These are phyloP conservation scores for Nakataea oryzae DNA, from an alignment of 2,329 filamentous ascomycete genomes.

Conservation along the genomic window DNA sequence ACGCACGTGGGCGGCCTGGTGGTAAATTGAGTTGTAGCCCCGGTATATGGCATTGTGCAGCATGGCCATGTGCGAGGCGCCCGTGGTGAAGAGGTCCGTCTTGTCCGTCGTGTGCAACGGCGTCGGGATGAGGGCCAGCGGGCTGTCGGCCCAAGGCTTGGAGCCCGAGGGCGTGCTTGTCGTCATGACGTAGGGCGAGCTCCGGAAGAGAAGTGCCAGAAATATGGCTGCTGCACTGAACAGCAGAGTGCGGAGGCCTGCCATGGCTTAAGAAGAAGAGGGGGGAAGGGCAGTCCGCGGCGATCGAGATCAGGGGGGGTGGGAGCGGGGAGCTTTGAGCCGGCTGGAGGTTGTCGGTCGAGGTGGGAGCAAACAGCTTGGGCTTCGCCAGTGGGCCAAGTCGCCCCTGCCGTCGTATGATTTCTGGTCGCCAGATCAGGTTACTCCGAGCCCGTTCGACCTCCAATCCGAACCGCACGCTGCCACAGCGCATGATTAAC, in stretches of 20 bases:
- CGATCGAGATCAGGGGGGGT: neutral
- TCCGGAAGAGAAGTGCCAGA: slow-evolving; percentile 23
- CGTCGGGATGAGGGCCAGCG: slow-evolving; percentile 42
- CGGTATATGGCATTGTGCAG: slow-evolving; percentile 54
- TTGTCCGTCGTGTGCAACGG: slow-evolving; percentile 37
- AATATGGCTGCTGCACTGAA: slow-evolving; percentile 6
- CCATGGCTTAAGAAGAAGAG: neutral
- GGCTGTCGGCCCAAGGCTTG: slow-evolving; percentile 41
- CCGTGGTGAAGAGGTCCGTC: slow-evolving; percentile 47
- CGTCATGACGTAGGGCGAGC: slow-evolving; percentile 28
- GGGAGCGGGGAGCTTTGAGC: neutral
- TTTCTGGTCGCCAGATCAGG: neutral
- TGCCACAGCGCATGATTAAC: neutral
- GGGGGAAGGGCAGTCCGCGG: neutral
- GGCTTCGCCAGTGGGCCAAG: neutral
- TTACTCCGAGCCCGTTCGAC: neutral
- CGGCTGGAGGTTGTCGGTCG: neutral
- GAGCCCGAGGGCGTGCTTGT: slow-evolving; percentile 15
- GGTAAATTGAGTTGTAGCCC: slow-evolving; percentile 53
- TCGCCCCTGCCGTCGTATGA: neutral
- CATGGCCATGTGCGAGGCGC: slow-evolving; percentile 50
- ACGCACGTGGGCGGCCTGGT: slow-evolving; percentile 42
- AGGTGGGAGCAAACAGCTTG: too few relatives aligned
- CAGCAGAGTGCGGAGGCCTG: neutral
- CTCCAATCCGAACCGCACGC: too few relatives aligned